Conservation (phyloP, 805 yeast species). For the Candida nanaspora region DNA sequence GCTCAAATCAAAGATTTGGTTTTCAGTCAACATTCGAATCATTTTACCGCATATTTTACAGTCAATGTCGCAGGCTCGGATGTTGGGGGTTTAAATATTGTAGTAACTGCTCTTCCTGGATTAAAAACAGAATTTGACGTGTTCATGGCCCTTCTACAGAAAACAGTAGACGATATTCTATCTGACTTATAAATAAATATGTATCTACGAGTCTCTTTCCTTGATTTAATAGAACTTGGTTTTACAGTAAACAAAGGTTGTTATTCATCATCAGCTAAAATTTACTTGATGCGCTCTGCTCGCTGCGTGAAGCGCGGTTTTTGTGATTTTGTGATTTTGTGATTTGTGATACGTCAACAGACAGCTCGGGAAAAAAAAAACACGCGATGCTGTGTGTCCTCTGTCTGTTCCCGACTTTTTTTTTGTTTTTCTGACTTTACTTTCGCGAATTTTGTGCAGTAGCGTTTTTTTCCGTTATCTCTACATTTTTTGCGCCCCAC, state of each 20-base stretch:
- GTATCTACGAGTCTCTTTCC: too few species aligned
- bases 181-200: background rate
- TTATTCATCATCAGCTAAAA: too few species aligned
- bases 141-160: background rate
- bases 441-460: background rate
- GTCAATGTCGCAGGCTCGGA: conserved; percentile 13
- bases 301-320: too few species aligned
- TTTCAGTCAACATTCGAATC: conserved; percentile 13
- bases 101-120: background rate
- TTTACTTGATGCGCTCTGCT: too few species aligned
- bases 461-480: background rate
- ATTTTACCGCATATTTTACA: conserved; percentile 6
- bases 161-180: background rate
- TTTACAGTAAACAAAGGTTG: too few species aligned
- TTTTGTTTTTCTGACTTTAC: background rate
- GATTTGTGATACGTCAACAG: too few species aligned
- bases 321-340: too few species aligned
- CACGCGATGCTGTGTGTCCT: too few species aligned
- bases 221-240: too few species aligned
- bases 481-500: background rate
- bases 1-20: conserved; percentile 9
- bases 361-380: too few species aligned
- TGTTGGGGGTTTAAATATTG: conserved; percentile 10
- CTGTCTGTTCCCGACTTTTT: background rate
- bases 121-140: background rate